Base-by-base conservation (phyloP, 176 grass and related monocot genomes). In the Alopecurus myosuroides region DNA sequence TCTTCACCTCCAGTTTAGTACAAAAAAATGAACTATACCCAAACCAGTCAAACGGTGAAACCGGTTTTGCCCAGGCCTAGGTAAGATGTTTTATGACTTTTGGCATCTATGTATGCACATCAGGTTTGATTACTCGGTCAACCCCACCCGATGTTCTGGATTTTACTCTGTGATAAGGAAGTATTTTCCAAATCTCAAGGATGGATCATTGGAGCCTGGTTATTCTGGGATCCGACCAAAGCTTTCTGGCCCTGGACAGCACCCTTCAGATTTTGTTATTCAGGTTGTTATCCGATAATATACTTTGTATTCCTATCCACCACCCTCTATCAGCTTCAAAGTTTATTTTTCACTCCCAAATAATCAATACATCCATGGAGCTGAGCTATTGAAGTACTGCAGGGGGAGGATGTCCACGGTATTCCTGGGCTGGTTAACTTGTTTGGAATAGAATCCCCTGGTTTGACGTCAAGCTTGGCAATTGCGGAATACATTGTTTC, bases 141-240 rank as follows among this genome's bases (percentile, higher is more conserved):
- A 90, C 1, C 86, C 89, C 18, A 55, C 74, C 61, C 74, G 83
- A 40, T 93, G 93, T 78, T 79, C 70, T 67, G 90, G 66, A 74
- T 98, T 98, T 80, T 98, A 98, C 79, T 81, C 80, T 52, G 96
- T 86, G 75, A 89, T 98, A 86, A 92, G 96, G 70, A 98, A 94
- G 68, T 98, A 98, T 69, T 98, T 92, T 89, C 93, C 91, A 42
- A 95, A 95, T 81, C 82, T 98, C 49, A 94, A 94, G 79, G 93
- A 95, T 28, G 91, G 88, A n/a, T 92, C 67, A 63, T 77, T 98
- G 70, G 93, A 95, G 77, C 93, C 88, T 85, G 89, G 93, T 74
- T 95, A 98, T 90, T 98, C 93, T 69, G 96, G 93, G 81, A 95
- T 98, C 60, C 83, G 96, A 60, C 96, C 96, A 60, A 98, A 87